These are phyloP conservation scores for Neoascochyta sp. DNA, from an alignment of 2,329 filamentous ascomycete species.

Conservation along the genomic window DNA sequence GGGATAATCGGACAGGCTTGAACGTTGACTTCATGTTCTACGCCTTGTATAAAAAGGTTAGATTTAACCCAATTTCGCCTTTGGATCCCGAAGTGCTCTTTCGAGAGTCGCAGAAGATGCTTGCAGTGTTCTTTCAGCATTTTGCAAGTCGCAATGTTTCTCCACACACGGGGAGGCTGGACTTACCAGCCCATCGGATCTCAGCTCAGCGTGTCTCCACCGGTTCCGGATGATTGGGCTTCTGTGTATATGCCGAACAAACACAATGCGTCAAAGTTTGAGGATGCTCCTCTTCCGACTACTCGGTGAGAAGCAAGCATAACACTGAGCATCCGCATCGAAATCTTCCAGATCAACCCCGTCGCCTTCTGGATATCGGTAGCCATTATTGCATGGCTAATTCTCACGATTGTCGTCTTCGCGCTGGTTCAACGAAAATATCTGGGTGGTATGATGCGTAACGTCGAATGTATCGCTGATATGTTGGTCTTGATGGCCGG, in stretches of 20 bases:
- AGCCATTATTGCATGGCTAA: slow-evolving; percentile 1
- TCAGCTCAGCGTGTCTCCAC: not conserved
- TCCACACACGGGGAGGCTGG: slow-evolving; percentile 3
- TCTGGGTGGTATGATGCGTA: not conserved
- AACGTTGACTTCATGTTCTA: slow-evolving; percentile 16
- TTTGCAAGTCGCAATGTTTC: slow-evolving; percentile 18
- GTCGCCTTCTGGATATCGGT: not conserved
- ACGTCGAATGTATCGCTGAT: slow-evolving; percentile 4
- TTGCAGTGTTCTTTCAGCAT: slow-evolving; percentile 32
- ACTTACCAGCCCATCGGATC: not conserved
- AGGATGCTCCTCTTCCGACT: slow-evolving; percentile 2
- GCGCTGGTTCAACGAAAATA: not conserved
- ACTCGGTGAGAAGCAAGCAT: not conserved
- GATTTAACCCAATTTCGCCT: slow-evolving; percentile 16
- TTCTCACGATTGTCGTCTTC: not conserved
- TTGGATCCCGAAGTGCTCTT: slow-evolving; percentile 12
- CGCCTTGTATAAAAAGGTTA: slow-evolving; percentile 9
- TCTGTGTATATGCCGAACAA: not conserved
- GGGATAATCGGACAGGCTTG: slow-evolving; percentile 14
- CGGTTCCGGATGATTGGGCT: not conserved
- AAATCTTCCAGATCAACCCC: slow-evolving; percentile 1
- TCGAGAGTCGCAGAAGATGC: slow-evolving; percentile 16
- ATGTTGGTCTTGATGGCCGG: slow-evolving; percentile 1
- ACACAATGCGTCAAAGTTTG: too few species aligned
- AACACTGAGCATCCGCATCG: not conserved